phyloP scores from a whole-genome alignment of 2,329 filamentous ascomycete genomes.

The Aspergillus japonicus region DNA sequence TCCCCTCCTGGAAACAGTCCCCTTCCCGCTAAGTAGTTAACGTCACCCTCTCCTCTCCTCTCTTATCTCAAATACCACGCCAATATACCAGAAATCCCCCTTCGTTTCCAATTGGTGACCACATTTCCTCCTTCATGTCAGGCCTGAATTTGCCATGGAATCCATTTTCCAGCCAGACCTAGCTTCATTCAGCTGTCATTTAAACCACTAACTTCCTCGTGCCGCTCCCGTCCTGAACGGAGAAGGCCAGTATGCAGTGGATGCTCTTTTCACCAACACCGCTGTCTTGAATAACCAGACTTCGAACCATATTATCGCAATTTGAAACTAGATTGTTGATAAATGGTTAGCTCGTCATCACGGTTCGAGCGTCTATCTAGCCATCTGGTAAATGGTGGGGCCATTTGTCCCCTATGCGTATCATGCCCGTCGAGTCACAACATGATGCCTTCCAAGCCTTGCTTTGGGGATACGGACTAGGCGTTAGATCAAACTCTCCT shows the following conservation, averaged over 20 bases:
- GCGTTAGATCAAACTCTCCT: background rate
- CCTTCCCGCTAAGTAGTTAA: background rate
- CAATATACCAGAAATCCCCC: background rate
- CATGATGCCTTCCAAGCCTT: conserved; percentile 26
- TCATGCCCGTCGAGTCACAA: conserved; percentile 9
- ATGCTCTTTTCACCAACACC: background rate
- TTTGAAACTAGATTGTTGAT: background rate
- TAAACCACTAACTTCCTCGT: background rate
- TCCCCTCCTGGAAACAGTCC: background rate
- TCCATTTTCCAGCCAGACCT: background rate
- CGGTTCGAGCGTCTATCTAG: conserved; percentile 7
- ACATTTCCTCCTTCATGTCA: background rate
- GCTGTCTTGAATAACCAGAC: background rate
- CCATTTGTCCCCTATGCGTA: conserved; percentile 9
- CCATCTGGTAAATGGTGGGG: conserved; percentile 25
- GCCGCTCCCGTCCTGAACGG: background rate
- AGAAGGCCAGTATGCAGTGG: background rate
- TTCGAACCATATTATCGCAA: too few relatives aligned
- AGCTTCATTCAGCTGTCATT: background rate
- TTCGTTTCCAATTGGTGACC: background rate
- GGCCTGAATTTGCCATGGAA: background rate
- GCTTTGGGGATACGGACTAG: background rate
- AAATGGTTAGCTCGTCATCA: background rate
- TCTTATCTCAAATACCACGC: conserved; percentile 1
- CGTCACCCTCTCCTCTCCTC: conserved; percentile 6